These are phyloP conservation scores for Magnusiomyces clavatus DNA, from an alignment of 1,139 yeast species.

Conservation along the genomic window DNA sequence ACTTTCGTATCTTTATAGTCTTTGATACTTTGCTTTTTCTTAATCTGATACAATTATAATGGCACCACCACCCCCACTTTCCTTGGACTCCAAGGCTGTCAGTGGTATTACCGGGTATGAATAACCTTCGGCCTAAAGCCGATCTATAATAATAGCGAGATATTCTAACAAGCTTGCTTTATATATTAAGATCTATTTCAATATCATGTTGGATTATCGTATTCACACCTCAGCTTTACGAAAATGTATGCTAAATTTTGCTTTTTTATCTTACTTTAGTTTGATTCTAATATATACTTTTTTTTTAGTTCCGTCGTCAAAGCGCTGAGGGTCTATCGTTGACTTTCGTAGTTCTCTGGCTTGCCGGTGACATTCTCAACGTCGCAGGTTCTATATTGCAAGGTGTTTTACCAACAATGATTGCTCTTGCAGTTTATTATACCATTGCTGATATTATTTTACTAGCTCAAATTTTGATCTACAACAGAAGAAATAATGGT, in stretches of 20 bases:
- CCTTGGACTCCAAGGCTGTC: constrained; percentile 65
- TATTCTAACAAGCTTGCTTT: background rate
- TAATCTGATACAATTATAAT: background rate
- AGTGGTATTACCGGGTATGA: constrained; percentile 72
- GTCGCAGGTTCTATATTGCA: constrained; percentile 83
- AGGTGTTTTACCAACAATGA: constrained; percentile 86
- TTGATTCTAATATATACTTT: background rate
- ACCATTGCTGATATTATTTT: constrained; percentile 83
- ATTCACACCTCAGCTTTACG: constrained; percentile 94
- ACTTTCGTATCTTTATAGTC: background rate
- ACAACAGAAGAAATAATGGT: constrained; percentile 46
- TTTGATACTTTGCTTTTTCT: background rate
- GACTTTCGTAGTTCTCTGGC: constrained; percentile 77
- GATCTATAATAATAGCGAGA: background rate
- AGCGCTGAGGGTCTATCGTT: constrained; percentile 83
- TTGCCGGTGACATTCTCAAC: constrained; percentile 84
- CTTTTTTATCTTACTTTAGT: background rate
- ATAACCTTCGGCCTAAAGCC: background rate
- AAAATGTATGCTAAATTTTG: constrained; percentile 40
- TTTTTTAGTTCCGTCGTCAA: constrained; percentile 50
- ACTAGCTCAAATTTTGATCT: constrained; percentile 70
- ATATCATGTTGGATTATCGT: constrained; percentile 97
- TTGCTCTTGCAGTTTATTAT: constrained; percentile 77
- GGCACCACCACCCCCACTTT: constrained; percentile 41
- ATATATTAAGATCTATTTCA: constrained; percentile 54